A percentile compares a stretch with the other conserved stretches of the same genome.
Conservation (phyloP, 1,284 basidiomycete species). For the Lentinus polychrous region DNA sequence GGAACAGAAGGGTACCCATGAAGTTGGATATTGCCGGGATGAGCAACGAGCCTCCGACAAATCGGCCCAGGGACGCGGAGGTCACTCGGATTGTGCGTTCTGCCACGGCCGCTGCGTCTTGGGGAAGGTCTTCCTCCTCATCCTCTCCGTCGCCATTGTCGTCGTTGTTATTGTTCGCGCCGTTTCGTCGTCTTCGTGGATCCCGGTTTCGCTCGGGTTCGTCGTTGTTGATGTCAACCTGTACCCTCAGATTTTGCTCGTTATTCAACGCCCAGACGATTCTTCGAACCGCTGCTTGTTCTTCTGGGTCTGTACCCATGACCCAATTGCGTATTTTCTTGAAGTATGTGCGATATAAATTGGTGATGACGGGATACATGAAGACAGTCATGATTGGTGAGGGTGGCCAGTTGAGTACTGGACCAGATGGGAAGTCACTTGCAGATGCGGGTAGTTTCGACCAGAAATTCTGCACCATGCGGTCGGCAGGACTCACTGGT, state of each 20-base stretch:
- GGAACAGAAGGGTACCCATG: constrained; percentile 56
- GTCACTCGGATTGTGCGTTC: constrained; percentile 51
- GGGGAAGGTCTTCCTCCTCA: constrained; percentile 13
- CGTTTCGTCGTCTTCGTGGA: constrained; percentile 4
- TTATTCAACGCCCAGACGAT: constrained; percentile 31
- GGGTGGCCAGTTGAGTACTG: constrained; percentile 48
- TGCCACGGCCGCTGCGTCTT: constrained; percentile 34
- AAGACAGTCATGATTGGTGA: constrained; percentile 53
- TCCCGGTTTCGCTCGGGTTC: not conserved
- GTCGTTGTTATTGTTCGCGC: constrained; percentile 8
- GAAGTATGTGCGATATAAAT: constrained; percentile 39
- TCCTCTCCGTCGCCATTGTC: constrained; percentile 17
- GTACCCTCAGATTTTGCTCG: constrained; percentile 35
- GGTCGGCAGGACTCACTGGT: constrained; percentile 27
- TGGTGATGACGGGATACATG: constrained; percentile 42
- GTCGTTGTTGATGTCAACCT: constrained; percentile 29
- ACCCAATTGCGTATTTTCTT: constrained; percentile 37
- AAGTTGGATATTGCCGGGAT: constrained; percentile 55
- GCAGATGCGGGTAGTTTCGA: not conserved
- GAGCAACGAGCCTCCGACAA: constrained; percentile 58
- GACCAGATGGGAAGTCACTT: constrained; percentile 8
- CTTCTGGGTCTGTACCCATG: constrained; percentile 30
- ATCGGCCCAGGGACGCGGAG: constrained; percentile 51
- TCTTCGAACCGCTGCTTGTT: constrained; percentile 20
- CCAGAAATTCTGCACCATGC: constrained; percentile 5